A percentile compares a stretch with the other conserved stretches of the same genome.
phyloP scores from a whole-genome alignment of 2,329 filamentous ascomycete species.

The Fusarium oligoseptatum region DNA sequence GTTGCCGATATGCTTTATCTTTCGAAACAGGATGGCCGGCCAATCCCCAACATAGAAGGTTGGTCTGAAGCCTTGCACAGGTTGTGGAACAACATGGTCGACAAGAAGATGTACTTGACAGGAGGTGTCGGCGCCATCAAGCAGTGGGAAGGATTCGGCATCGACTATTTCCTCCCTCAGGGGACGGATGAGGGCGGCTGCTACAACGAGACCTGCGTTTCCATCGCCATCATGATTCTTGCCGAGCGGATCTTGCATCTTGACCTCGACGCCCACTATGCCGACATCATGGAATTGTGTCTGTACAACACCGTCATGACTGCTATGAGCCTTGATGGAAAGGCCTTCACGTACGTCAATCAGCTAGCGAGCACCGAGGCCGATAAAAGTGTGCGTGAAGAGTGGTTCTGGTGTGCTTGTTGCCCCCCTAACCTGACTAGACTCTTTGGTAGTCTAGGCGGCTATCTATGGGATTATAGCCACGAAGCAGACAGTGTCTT shows the following conservation, averaged over 20 bases:
- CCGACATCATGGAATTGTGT: constrained; percentile 71
- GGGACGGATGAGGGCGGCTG: constrained; percentile 26
- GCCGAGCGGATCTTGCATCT: constrained; percentile 67
- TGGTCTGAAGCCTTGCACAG: constrained; percentile 57
- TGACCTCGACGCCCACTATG: constrained; percentile 65
- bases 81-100: constrained; percentile 71
- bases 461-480: constrained; percentile 66
- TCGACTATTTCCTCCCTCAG: constrained; percentile 35
- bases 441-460: constrained; percentile 67
- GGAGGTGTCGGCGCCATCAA: constrained; percentile 66
- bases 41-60: constrained; percentile 29
- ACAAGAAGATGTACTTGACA: constrained; percentile 70
- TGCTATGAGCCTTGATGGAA: constrained; percentile 68
- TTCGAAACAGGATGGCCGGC: constrained; percentile 27
- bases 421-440: constrained; percentile 72
- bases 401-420: constrained; percentile 72
- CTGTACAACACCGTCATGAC: constrained; percentile 72
- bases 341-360: constrained; percentile 71
- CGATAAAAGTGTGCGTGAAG: constrained; percentile 62
- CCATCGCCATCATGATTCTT: constrained; percentile 67
- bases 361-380: constrained; percentile 67
- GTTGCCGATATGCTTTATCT: constrained; percentile 63
- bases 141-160: constrained; percentile 49
- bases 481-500: constrained; percentile 47
- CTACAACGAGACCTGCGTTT: constrained; percentile 30